A percentile compares a stretch with the other conserved stretches of the same genome.
Conservation (phyloP, 495 filamentous ascomycete species). For the Penicillium salamii region DNA sequence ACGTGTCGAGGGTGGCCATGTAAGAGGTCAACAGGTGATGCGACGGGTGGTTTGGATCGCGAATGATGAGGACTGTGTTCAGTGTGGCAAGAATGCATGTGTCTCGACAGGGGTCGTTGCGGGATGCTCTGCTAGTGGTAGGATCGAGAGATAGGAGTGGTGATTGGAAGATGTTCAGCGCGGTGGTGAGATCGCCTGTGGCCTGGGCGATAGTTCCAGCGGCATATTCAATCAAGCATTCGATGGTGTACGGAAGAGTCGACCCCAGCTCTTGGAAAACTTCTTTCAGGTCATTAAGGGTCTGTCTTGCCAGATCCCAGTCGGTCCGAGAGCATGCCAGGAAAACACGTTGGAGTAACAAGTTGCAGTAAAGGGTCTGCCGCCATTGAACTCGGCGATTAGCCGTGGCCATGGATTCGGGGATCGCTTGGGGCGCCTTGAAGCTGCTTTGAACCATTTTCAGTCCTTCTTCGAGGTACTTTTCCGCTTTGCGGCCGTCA, state of each 20-base stretch:
- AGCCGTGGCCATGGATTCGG: conserved; percentile 46
- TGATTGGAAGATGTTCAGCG: conserved; percentile 64
- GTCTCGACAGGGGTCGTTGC: conserved; percentile 61
- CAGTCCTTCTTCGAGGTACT: conserved; percentile 64
- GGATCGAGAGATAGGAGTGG: conserved; percentile 52
- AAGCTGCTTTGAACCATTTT: conserved; percentile 54
- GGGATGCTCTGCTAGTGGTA: conserved; percentile 35
- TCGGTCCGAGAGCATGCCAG: conserved; percentile 59
- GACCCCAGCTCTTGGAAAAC: conserved; percentile 33
- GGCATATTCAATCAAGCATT: conserved; percentile 62
- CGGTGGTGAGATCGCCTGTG: conserved; percentile 63
- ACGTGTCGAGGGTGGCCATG: conserved; percentile 61
- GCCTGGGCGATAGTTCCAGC: conserved; percentile 75
- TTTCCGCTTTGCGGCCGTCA: conserved; percentile 64
- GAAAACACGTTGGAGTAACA: conserved; percentile 60
- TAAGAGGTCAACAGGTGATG: conserved; percentile 47
- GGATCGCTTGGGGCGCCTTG: conserved; percentile 37
- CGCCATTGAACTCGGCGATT: conserved; percentile 51
- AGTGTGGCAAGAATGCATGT: conserved; percentile 74
- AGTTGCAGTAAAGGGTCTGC: conserved; percentile 50
- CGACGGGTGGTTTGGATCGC: conserved; percentile 54
- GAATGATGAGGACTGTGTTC: conserved; percentile 80
- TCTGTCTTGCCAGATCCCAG: conserved; percentile 53
- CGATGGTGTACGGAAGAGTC: conserved; percentile 39
- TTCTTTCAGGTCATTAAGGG: conserved; percentile 40